phyloP scores from a whole-genome alignment of 495 filamentous ascomycete genomes.

The Pyrenula massariospora region DNA sequence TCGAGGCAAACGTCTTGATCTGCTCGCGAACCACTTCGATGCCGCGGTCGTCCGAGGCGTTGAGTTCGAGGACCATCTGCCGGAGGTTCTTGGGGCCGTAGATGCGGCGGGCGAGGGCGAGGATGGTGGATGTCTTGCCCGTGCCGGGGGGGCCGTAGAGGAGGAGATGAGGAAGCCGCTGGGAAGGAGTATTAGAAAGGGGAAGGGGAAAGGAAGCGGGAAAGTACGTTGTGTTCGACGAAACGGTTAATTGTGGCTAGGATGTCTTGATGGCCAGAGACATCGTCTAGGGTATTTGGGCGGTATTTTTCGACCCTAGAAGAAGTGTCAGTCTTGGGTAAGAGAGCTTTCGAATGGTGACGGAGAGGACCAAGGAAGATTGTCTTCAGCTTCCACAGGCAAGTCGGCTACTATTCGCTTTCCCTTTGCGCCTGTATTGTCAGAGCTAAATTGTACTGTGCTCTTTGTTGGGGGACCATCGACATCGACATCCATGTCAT shows the following conservation, averaged over 20 bases:
- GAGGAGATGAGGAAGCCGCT: slow-evolving; percentile 88
- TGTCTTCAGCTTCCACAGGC: slow-evolving; percentile 88
- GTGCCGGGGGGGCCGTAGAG: slow-evolving; percentile 96
- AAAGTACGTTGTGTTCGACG: slow-evolving; percentile 67
- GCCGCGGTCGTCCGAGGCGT: slow-evolving; percentile 91
- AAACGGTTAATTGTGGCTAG: slow-evolving; percentile 95
- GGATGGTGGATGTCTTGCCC: slow-evolving; percentile 93
- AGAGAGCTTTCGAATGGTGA: slow-evolving; percentile 3
- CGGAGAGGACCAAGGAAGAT: slow-evolving; percentile 68
- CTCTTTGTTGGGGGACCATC: slow-evolving; percentile 47
- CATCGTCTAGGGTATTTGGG: slow-evolving; percentile 76
- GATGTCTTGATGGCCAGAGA: slow-evolving; percentile 97
- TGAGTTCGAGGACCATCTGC: slow-evolving; percentile 96
- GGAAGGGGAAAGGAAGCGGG: not conserved
- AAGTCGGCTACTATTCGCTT: slow-evolving; percentile 89
- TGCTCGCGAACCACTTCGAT: slow-evolving; percentile 98
- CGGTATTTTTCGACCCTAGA: slow-evolving; percentile 97
- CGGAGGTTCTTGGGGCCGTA: slow-evolving; percentile 88
- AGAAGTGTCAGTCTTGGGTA: slow-evolving; percentile 2
- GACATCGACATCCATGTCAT: slow-evolving; percentile 79
- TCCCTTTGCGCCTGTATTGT: slow-evolving; percentile 61
- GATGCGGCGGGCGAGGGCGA: slow-evolving; percentile 80
- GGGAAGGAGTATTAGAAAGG: slow-evolving; percentile 6
- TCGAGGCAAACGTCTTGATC: slow-evolving; percentile 95
- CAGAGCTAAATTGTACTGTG: slow-evolving; percentile 40